phyloP scores from a whole-genome alignment of 306 rosid species.

The Cucurbita maxima region DNA sequence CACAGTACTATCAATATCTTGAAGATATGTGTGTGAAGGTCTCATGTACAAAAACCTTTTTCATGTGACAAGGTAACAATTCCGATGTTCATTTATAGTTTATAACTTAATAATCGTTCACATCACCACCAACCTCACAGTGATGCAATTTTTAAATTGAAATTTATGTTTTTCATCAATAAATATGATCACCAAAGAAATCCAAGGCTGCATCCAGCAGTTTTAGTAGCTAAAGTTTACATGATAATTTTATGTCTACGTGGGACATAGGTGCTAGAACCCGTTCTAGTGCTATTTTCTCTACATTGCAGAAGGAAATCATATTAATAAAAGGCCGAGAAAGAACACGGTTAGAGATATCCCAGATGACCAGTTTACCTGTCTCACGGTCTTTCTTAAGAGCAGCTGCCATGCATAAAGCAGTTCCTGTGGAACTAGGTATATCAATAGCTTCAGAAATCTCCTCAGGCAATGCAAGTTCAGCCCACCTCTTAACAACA shows the following conservation, averaged over 20 bases:
- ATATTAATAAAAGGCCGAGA: neutral
- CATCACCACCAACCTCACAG: neutral
- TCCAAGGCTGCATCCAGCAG: neutral
- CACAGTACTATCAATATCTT: neutral
- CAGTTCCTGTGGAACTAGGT: constrained; percentile 72
- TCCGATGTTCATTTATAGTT: neutral
- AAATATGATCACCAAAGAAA: neutral
- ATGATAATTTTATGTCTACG: neutral
- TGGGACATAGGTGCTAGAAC: neutral
- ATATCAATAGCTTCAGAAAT: constrained; percentile 83
- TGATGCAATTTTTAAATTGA: neutral
- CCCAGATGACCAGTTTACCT: constrained; percentile 32
- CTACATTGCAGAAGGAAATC: neutral
- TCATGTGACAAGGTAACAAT: neutral
- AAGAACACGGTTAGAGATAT: neutral
- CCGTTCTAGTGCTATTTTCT: neutral
- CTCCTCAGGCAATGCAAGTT: constrained; percentile 68
- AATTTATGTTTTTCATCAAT: neutral
- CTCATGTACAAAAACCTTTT: neutral
- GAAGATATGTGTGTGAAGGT: neutral
- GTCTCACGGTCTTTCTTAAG: constrained; percentile 87
- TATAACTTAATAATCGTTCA: neutral
- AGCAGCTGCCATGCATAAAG: constrained; percentile 97
- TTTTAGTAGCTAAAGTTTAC: neutral
- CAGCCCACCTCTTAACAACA: constrained; percentile 93